Evolutionary conservation across 169 alveolate species (phyloP).

Genomic region (Eimeria brunetti): DNA sequence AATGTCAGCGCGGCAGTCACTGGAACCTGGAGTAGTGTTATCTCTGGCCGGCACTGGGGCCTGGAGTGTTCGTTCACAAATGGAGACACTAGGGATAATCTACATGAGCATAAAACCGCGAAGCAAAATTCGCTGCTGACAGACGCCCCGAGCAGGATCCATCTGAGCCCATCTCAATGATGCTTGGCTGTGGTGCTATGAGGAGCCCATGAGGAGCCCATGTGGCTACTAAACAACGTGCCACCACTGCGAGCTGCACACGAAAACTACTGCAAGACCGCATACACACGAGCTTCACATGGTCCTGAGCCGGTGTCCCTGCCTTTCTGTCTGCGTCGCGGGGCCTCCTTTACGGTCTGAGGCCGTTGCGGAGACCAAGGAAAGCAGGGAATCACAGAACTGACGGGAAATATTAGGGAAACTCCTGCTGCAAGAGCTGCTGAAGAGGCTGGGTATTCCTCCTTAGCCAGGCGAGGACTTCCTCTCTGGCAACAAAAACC

Average conservation of each 20-base stretch:
- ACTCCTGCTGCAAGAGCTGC: constrained; percentile 35
- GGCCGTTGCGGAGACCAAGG: background rate
- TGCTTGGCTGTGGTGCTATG: background rate
- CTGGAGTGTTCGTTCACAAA: background rate
- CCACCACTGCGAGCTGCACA: constrained; percentile 28
- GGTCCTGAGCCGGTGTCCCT: constrained; percentile 31
- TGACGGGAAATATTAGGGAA: background rate
- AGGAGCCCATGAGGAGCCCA: constrained; percentile 1
- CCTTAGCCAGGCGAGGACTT: constrained; percentile 66
- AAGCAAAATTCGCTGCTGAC: constrained; percentile 9
- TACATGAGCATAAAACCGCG: constrained; percentile 20
- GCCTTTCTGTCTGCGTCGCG: background rate
- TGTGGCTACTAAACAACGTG: constrained; percentile 2
- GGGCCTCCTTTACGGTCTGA: background rate
- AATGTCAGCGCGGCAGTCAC: background rate
- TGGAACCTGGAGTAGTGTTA: background rate
- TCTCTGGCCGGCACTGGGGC: constrained; percentile 18
- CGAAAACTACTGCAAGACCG: constrained; percentile 14
- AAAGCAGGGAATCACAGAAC: background rate
- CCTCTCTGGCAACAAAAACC: constrained; percentile 40
- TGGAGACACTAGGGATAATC: background rate
- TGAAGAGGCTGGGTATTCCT: constrained; percentile 62
- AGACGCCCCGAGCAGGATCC: constrained; percentile 5
- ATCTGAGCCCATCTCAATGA: background rate
- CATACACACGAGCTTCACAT: background rate